Percentiles rank a stretch among this genome's conserved stretches.
Evolutionary conservation across 192 early-diverging fungal species (phyloP).

Genomic region (Pilobolus umbonatus): DNA sequence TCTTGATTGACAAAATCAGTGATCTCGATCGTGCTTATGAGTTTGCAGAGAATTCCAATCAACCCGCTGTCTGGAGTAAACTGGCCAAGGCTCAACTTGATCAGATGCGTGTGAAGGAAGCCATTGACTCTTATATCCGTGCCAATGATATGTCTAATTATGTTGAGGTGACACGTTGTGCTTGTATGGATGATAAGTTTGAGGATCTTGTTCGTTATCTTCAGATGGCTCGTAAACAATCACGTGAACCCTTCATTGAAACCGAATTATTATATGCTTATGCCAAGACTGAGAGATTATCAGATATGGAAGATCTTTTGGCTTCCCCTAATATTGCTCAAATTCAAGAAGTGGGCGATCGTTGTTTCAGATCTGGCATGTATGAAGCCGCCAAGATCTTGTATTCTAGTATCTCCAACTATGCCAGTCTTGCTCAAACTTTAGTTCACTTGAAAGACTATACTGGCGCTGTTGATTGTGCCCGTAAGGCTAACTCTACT

Average conservation of each 20-base stretch:
- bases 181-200: slow-evolving; percentile 80
- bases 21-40: slow-evolving; percentile 95
- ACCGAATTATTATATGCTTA: slow-evolving; percentile 93
- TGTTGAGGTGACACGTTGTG: slow-evolving; percentile 80
- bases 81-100: slow-evolving; percentile 94
- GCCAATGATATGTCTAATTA: slow-evolving; percentile 90
- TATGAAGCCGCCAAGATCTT: slow-evolving; percentile 93
- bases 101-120: slow-evolving; percentile 85
- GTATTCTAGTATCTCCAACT: slow-evolving; percentile 96
- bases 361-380: slow-evolving; percentile 89
- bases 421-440: slow-evolving; percentile 94
- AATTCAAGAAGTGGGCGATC: slow-evolving; percentile 89
- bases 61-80: slow-evolving; percentile 91
- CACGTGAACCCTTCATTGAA: slow-evolving; percentile 94
- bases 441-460: slow-evolving; percentile 94
- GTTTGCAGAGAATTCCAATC: slow-evolving; percentile 90
- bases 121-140: slow-evolving; percentile 95
- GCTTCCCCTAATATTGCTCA: slow-evolving; percentile 91
- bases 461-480: slow-evolving; percentile 95
- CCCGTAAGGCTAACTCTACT: slow-evolving; percentile 96
- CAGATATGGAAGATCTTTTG: slow-evolving; percentile 94
- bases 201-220: slow-evolving; percentile 94
- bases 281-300: slow-evolving; percentile 88
- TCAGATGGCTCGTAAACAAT: slow-evolving; percentile 91
- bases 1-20: slow-evolving; percentile 88